Conservation (phyloP, 345 rosid species). For the Combretum micranthum region DNA sequence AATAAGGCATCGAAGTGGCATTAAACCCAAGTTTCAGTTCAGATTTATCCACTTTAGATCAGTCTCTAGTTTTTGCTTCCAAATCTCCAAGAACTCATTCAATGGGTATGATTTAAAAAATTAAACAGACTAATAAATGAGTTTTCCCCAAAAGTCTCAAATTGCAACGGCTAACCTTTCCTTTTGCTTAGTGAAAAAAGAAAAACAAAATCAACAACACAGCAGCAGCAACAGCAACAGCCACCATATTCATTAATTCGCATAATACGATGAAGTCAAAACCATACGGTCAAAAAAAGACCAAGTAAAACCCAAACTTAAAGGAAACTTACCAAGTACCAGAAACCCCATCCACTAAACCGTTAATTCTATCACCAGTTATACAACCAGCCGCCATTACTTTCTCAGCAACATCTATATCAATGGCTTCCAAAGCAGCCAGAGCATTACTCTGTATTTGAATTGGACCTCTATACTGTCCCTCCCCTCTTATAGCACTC, state of each 20-base stretch:
- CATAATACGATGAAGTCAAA: not conserved
- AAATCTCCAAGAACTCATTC: too few species aligned
- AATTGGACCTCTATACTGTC: constrained; percentile 94
- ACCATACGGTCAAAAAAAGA: not conserved
- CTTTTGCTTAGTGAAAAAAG: not conserved
- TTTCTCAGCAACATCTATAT: constrained; percentile 74
- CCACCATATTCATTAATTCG: not conserved
- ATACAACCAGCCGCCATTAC: constrained; percentile 81
- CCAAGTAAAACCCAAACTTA: not conserved
- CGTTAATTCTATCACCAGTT: constrained; percentile 90
- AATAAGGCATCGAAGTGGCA: too few species aligned
- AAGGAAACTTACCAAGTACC: constrained; percentile 67
- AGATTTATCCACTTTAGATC: too few species aligned
- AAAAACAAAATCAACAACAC: too few species aligned
- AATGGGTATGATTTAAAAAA: too few species aligned
- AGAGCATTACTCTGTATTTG: constrained; percentile 93
- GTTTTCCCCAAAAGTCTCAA: too few species aligned
- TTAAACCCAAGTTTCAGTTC: too few species aligned
- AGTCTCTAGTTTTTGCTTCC: too few species aligned
- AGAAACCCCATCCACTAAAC: constrained; percentile 89
- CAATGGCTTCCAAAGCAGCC: constrained; percentile 96
- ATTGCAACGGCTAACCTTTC: too few species aligned
- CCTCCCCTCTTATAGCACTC: constrained; percentile 95
- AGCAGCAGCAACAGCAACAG: too few species aligned
- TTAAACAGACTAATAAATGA: too few species aligned